A percentile compares a stretch with the other conserved stretches of the same genome.
Evolutionary conservation across 2,329 filamentous ascomycete genomes (phyloP).

Genomic region (Neofusicoccum sp.): DNA sequence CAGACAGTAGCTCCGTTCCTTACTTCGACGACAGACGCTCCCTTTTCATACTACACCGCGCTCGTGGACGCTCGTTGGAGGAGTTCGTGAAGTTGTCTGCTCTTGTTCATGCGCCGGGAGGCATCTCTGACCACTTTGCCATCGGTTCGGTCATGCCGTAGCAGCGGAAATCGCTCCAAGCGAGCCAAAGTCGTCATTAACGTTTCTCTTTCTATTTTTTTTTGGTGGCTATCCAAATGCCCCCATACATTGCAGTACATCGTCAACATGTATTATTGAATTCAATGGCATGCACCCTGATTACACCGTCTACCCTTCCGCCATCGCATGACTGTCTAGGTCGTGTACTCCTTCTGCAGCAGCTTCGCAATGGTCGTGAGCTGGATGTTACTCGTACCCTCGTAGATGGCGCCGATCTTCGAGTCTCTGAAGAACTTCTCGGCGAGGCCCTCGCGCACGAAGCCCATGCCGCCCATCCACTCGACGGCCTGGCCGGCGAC

Average conservation of each 20-base stretch:
- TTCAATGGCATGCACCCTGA: slow-evolving; percentile 66
- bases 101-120: too few species aligned
- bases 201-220: too few species aligned
- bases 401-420: slow-evolving; percentile 98
- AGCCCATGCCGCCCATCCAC: slow-evolving; percentile 99
- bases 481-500: slow-evolving; percentile 86
- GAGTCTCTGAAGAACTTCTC: slow-evolving; percentile 98
- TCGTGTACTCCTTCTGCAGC: slow-evolving; percentile 67
- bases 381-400: slow-evolving; percentile 80
- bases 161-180: too few species aligned
- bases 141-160: too few species aligned
- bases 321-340: slow-evolving; percentile 31
- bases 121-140: too few species aligned
- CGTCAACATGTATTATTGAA: slow-evolving; percentile 74
- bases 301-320: slow-evolving; percentile 67
- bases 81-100: too few species aligned
- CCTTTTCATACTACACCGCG: too few species aligned
- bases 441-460: slow-evolving; percentile 90
- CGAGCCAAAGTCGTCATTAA: too few species aligned
- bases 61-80: too few species aligned
- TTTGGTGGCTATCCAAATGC: too few species aligned
- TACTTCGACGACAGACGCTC: too few species aligned
- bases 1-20: too few species aligned
- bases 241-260: slow-evolving; percentile 66
- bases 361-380: slow-evolving; percentile 69